Percentiles rank a stretch among this genome's conserved stretches.
Conservation (phyloP, 805 yeast species). For the Teunomyces funiuensis region DNA sequence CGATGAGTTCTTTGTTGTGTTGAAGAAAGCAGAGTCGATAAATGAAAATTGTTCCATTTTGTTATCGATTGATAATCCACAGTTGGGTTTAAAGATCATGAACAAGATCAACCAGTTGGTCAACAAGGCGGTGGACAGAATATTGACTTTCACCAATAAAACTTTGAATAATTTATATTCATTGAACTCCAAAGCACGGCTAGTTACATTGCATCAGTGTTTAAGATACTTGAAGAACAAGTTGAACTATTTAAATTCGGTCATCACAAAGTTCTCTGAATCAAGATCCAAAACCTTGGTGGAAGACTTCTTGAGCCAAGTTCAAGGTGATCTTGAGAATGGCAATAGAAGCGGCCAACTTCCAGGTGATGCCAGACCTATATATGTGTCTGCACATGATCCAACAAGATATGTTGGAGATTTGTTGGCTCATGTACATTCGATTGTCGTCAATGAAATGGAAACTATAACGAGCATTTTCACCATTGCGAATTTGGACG, state of each 20-base stretch:
- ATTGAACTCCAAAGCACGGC: conserved; percentile 23
- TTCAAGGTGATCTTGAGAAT: conserved; percentile 23
- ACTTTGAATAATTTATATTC: conserved; percentile 32
- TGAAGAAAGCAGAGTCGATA: conserved; percentile 62
- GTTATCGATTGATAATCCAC: conserved; percentile 66
- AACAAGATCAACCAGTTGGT: conserved; percentile 52
- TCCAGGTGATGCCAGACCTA: conserved; percentile 37
- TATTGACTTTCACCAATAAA: conserved; percentile 30
- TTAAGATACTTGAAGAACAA: conserved; percentile 34
- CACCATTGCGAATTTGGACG: conserved; percentile 20
- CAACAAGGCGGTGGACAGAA: conserved; percentile 35
- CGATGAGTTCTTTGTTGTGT: conserved; percentile 57
- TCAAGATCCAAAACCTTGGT: conserved; percentile 62
- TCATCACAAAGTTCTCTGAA: conserved; percentile 63
- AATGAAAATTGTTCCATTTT: conserved; percentile 68
- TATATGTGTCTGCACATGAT: conserved; percentile 71
- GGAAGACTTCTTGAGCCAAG: conserved; percentile 66
- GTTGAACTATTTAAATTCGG: conserved; percentile 53
- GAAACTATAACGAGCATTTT: conserved; percentile 72
- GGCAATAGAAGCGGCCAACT: conserved; percentile 5
- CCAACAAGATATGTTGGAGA: conserved; percentile 84
- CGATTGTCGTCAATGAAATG: conserved; percentile 80
- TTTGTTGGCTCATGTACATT: conserved; percentile 82
- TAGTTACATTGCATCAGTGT: conserved; percentile 31
- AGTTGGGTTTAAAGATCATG: conserved; percentile 66